These are phyloP conservation scores for Aspergillus flavus DNA, from an alignment of 2,329 filamentous ascomycete genomes.

Conservation along the genomic window DNA sequence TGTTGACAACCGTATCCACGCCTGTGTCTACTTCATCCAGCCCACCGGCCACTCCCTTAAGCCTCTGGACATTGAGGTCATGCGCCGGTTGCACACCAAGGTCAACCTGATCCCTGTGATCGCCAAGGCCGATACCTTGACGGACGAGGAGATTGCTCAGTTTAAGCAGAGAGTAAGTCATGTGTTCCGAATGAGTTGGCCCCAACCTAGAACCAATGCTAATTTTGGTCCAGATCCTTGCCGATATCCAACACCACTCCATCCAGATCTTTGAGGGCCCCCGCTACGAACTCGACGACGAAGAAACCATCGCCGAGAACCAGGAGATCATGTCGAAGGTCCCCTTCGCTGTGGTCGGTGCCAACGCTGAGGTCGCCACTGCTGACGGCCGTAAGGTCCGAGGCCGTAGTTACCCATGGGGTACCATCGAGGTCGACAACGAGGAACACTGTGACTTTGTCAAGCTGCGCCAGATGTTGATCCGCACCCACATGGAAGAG, in stretches of 20 bases:
- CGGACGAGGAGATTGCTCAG: conserved; percentile 88
- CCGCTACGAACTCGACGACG: conserved; percentile 96
- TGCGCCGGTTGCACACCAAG: conserved; percentile 99
- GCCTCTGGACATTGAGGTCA: conserved; percentile 98
- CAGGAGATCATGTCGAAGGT: conserved; percentile 99
- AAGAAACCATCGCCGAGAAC: conserved; percentile 99
- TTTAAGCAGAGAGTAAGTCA: conserved; percentile 92
- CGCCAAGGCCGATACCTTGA: conserved; percentile 96
- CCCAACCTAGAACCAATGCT: conserved; percentile 20
- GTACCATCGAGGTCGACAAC: conserved; percentile 98
- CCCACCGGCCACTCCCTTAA: conserved; percentile 98
- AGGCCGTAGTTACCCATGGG: conserved; percentile 96
- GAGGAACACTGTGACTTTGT: conserved; percentile 99
- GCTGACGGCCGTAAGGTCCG: conserved; percentile 93
- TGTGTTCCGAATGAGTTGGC: background rate
- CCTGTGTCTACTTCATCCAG: conserved; percentile 99
- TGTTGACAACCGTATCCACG: conserved; percentile 97
- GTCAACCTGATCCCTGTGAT: conserved; percentile 99
- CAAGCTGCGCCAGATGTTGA: conserved; percentile 99
- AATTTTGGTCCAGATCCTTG: conserved; percentile 70
- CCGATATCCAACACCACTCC: conserved; percentile 94
- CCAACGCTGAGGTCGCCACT: conserved; percentile 89
- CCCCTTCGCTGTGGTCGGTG: conserved; percentile 95
- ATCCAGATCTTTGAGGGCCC: conserved; percentile 99
- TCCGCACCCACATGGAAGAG: conserved; percentile 99